These are phyloP conservation scores for Populus tremula DNA, from an alignment of 345 rosid species.

Conservation along the genomic window DNA sequence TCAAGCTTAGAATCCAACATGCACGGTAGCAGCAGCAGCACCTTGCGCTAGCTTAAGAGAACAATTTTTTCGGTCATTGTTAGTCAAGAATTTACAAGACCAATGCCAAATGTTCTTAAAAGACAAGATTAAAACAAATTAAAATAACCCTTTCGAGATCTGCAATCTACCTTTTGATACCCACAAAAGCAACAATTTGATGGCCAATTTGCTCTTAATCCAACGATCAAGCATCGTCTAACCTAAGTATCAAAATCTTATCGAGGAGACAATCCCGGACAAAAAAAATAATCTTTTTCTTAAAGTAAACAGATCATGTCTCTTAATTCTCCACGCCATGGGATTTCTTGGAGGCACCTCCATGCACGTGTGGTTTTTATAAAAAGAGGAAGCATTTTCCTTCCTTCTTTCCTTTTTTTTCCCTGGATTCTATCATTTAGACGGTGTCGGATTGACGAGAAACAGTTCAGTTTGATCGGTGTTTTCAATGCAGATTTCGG, in stretches of 20 bases:
- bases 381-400: neutral
- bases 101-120: neutral
- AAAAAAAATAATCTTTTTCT: neutral
- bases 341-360: constrained; percentile 11
- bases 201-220: constrained; percentile 1
- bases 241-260: neutral
- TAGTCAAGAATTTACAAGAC: neutral
- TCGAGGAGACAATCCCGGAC: neutral
- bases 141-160: neutral
- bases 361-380: constrained; percentile 1
- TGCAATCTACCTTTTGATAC: neutral
- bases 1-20: neutral
- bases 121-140: neutral
- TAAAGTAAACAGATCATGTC: neutral
- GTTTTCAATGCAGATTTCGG: neutral
- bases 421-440: neutral
- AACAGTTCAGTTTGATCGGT: neutral
- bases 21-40: neutral
- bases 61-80: neutral
- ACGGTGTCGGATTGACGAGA: neutral
- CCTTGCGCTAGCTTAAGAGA: neutral
- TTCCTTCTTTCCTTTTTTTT: neutral
- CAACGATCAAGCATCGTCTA: neutral
- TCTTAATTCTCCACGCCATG: neutral
- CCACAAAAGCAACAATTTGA: neutral